Percentiles rank a stretch among this genome's conserved stretches.
These are phyloP conservation scores for Sarcodon aspratus DNA, from an alignment of 768 basidiomycete genomes.

Conservation along the genomic window DNA sequence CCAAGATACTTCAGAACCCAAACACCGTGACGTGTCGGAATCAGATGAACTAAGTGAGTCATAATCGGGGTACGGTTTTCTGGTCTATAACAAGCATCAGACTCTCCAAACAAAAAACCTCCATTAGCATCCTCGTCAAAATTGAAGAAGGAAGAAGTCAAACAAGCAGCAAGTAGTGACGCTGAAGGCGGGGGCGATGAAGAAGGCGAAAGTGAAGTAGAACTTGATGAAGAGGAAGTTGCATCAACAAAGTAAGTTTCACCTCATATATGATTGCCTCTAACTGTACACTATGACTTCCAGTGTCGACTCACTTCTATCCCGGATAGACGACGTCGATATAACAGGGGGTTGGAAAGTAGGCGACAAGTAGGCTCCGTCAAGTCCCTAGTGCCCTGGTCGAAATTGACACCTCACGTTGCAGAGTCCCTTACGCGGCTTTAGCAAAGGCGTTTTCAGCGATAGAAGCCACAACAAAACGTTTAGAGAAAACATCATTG, in stretches of 20 bases:
- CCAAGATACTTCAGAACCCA: neutral
- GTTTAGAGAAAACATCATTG: constrained; percentile 82
- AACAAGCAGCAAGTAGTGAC: constrained; percentile 6
- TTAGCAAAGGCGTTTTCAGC: constrained; percentile 78
- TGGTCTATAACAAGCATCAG: no score
- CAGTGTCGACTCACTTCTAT: constrained; percentile 63
- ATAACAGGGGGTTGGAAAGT: constrained; percentile 74
- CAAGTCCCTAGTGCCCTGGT: neutral
- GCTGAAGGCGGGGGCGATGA: constrained; percentile 21
- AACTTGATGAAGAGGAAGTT: constrained; percentile 31
- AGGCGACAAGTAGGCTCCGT: constrained; percentile 61
- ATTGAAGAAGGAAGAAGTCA: constrained; percentile 13
- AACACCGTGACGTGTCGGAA: constrained; percentile 7
- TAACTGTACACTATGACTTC: neutral
- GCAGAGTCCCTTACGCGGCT: constrained; percentile 89
- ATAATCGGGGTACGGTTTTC: neutral
- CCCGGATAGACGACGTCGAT: constrained; percentile 57
- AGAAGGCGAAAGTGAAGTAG: constrained; percentile 22
- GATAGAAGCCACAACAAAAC: constrained; percentile 93
- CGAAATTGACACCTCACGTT: neutral
- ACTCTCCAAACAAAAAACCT: no score
- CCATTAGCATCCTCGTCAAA: no score
- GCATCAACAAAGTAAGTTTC: constrained; percentile 56
- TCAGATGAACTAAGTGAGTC: constrained; percentile 2
- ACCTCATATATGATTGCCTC: neutral